phyloP scores from a whole-genome alignment of 805 yeast genomes.

The Wickerhamiella nectarea region DNA sequence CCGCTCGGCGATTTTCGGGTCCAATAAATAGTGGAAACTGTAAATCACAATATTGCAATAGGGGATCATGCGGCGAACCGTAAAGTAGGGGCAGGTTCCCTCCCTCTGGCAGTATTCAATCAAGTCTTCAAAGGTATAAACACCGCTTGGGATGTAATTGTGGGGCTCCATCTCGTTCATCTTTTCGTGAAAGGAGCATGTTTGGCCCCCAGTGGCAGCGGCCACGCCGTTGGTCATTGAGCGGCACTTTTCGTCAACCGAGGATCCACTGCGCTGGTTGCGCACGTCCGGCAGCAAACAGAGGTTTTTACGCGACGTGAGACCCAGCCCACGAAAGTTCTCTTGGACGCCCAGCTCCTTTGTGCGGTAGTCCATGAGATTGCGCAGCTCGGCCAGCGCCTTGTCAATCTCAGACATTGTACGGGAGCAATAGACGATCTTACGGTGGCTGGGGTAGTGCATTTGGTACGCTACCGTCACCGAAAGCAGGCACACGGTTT shows the following conservation, averaged over 20 bases:
- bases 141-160: slow-evolving; percentile 81
- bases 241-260: slow-evolving; percentile 94
- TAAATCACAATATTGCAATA: slow-evolving; percentile 83
- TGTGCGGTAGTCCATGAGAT: slow-evolving; percentile 74
- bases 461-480: slow-evolving; percentile 90
- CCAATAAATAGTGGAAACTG: slow-evolving; percentile 89
- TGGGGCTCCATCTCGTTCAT: slow-evolving; percentile 77
- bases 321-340: slow-evolving; percentile 86
- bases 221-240: slow-evolving; percentile 86
- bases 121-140: slow-evolving; percentile 81
- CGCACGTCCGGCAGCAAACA: slow-evolving; percentile 83
- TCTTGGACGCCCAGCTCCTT: slow-evolving; percentile 75
- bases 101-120: slow-evolving; percentile 60
- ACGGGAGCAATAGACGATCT: slow-evolving; percentile 94
- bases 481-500: slow-evolving; percentile 82
- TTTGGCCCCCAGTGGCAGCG: slow-evolving; percentile 44
- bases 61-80: slow-evolving; percentile 95
- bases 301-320: slow-evolving; percentile 85
- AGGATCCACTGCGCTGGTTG: slow-evolving; percentile 76
- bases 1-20: slow-evolving; percentile 93
- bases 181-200: slow-evolving; percentile 88
- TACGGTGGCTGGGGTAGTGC: slow-evolving; percentile 83
- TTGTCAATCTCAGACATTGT: slow-evolving; percentile 99
- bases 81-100: slow-evolving; percentile 89
- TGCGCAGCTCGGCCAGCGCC: slow-evolving; percentile 81